Base-by-base conservation (phyloP, 805 yeast species). In the Schwanniomyces sp. region DNA sequence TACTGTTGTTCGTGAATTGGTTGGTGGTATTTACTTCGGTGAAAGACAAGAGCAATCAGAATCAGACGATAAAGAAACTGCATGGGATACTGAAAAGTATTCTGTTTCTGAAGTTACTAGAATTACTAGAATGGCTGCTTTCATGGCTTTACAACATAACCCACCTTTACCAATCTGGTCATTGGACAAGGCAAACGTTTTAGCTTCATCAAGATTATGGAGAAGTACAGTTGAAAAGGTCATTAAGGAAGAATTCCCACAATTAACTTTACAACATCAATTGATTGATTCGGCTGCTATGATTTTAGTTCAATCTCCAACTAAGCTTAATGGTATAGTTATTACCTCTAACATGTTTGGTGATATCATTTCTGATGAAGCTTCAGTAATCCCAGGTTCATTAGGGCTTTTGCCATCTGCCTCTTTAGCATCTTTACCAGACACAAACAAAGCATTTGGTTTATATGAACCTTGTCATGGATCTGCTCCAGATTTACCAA, bases 381-480 rank as follows among this genome's bases (percentile, higher is more conserved):
- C 98, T 27, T 87, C 96, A 16, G 97, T 91, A 43, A 94, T 94
- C 59, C 99, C 99, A 39, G 99, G 99, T 40, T 92, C 98, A 24
- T 78, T 94, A 53, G 99, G 99, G 51, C 80, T 94, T 56, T 80
- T 94, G 55, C 99, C 99, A 43, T 89, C 97, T 47, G 95, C 99
- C 3, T 92, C 98, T 17, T 81, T 94, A 63, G 94, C 97, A 3
- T 90, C 97, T n/a, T 79, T 94, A 64, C 99, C 99, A 45, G 97
- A 92, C 70, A 82, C 92, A 34, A 91, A 91, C 78, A 75, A 80
- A 43, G 98, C 98, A 0, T 91, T 94, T 64, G 99, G 99, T 49
- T 77, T 94, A 54, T 94, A 94, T 67, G 99, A 94, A 75, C 98
- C 99, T 56, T 92, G 97, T 65, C 99, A 92, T 67, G 99, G 99